A percentile compares a stretch with the other conserved stretches of the same genome.
phyloP scores from a whole-genome alignment of 2,329 filamentous ascomycete genomes.

The Beauveria rudraprayagi region DNA sequence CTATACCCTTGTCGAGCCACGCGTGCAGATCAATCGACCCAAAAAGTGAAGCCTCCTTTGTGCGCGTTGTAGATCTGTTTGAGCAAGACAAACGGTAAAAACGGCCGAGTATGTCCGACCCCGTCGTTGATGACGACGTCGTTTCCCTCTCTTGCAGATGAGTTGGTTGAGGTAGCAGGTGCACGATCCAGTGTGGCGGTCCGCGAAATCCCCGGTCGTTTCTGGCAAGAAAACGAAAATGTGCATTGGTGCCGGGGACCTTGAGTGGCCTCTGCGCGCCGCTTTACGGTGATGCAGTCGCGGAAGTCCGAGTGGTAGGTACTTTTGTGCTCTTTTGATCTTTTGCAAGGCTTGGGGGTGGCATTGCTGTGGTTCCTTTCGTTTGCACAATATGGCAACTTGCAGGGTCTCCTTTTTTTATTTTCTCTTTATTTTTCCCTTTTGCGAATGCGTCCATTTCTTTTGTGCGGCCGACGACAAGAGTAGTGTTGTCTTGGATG shows the following conservation, averaged over 20 bases:
- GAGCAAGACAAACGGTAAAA: slow-evolving; percentile 40
- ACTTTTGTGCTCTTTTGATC: slow-evolving; percentile 22
- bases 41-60: slow-evolving; percentile 49
- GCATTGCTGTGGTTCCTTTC: slow-evolving; percentile 33
- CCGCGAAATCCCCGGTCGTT: slow-evolving; percentile 48
- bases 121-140: slow-evolving; percentile 41
- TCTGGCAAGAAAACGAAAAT: slow-evolving; percentile 33
- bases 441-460: too few species aligned
- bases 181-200: slow-evolving; percentile 46
- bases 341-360: slow-evolving; percentile 35
- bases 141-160: slow-evolving; percentile 32
- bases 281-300: slow-evolving; percentile 52
- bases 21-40: slow-evolving; percentile 45
- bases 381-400: slow-evolving; percentile 44
- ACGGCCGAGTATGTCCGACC: slow-evolving; percentile 48
- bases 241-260: slow-evolving; percentile 27
- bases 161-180: slow-evolving; percentile 35
- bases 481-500: slow-evolving; percentile 40
- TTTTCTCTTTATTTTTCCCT: too few species aligned
- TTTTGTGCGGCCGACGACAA: slow-evolving; percentile 45
- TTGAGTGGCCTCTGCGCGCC: slow-evolving; percentile 48
- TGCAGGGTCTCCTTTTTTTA: slow-evolving; percentile 23
- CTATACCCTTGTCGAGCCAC: slow-evolving; percentile 32
- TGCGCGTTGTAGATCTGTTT: slow-evolving; percentile 52
- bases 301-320: slow-evolving; percentile 34